Evolutionary conservation across 2,329 filamentous ascomycete genomes (phyloP), one percentile per base, ranked within the genome.

Genomic region (Nigrospora osmanthi): DNA sequence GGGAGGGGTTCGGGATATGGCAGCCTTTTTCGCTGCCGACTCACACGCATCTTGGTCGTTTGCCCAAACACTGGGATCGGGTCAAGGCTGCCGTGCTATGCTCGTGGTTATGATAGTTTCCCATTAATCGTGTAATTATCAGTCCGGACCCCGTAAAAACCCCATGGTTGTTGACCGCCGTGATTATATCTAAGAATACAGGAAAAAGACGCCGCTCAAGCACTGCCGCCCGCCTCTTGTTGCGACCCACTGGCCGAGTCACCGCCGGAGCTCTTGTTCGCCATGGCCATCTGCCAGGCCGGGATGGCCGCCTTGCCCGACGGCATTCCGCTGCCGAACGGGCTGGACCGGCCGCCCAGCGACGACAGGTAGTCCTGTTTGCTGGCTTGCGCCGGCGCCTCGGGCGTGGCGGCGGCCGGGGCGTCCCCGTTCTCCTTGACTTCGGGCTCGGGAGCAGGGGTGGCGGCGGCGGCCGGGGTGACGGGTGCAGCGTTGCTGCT

Each of bases 211-310:
- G 31, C 19, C 30, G 28, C 36, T 47, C 38, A 58, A 45, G 54
- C 50, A 43, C 54, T 53, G 48, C 49, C 49, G 14, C 49, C 43
- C 15, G 51, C 56, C 13, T 55, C 49, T 42, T 62, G 45, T 30
- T 49, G 54, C 30, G 54, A 53, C 46, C 47, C 19, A 36, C 32
- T 46, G 12, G 35, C 39, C n/a, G 46, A 16, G 17, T 48, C 44
- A 32, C 35, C 32, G 35, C 35, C 28, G 19, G 47, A 31, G 33
- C 50, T 50, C 63, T 75, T 79, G 55, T 76, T 81, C 31, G 80
- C 72, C 59, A 82, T 81, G 40, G 84, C 83, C 73, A 88, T 77
- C 66, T 90, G 86, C 86, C 86, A 90, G 5, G 85, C 79, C 5
- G 86, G 86, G 53, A 90, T 90, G 11, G 84, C 81, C 11, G 85